A percentile compares a stretch with the other conserved stretches of the same genome.
These are phyloP conservation scores for Aspergillus sp. DNA, from an alignment of 2,329 filamentous ascomycete species.

Conservation along the genomic window DNA sequence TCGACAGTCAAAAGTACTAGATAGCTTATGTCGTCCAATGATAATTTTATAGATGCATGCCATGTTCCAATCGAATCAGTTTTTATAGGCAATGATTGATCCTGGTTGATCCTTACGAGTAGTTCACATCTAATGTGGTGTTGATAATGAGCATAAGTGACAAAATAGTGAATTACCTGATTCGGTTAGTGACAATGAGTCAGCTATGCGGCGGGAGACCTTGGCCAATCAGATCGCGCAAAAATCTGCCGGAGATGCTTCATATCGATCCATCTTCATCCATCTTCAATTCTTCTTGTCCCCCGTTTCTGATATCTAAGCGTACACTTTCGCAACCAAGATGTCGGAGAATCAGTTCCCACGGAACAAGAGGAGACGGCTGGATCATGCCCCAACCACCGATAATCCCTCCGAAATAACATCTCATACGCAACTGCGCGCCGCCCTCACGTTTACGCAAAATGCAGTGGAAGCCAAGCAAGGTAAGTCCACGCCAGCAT, in stretches of 20 bases:
- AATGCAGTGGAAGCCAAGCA: slow-evolving; percentile 57
- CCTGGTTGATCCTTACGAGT: neutral
- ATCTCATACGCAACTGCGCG: slow-evolving; percentile 63
- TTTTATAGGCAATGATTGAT: no score
- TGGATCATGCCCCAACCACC: slow-evolving; percentile 25
- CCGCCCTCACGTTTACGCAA: slow-evolving; percentile 68
- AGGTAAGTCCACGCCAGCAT: slow-evolving; percentile 53
- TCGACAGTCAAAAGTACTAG: neutral
- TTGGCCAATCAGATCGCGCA: slow-evolving; percentile 17
- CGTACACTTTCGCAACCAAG: slow-evolving; percentile 18
- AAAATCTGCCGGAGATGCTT: slow-evolving; percentile 17
- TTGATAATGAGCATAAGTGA: neutral
- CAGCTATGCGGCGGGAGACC: neutral
- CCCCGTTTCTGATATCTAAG: neutral
- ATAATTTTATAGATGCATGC: no score
- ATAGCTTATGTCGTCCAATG: neutral
- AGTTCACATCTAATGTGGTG: neutral
- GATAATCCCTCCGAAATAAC: slow-evolving; percentile 27
- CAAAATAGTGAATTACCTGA: neutral
- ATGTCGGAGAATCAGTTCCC: slow-evolving; percentile 36
- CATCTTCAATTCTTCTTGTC: slow-evolving; percentile 1
- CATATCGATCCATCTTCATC: slow-evolving; percentile 4
- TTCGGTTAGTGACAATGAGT: neutral
- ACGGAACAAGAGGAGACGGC: slow-evolving; percentile 39
- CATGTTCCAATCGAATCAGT: no score